A percentile compares a stretch with the other conserved stretches of the same genome.
Conservation (phyloP, 2,329 filamentous ascomycete species). For the Botryosphaeria agaves region DNA sequence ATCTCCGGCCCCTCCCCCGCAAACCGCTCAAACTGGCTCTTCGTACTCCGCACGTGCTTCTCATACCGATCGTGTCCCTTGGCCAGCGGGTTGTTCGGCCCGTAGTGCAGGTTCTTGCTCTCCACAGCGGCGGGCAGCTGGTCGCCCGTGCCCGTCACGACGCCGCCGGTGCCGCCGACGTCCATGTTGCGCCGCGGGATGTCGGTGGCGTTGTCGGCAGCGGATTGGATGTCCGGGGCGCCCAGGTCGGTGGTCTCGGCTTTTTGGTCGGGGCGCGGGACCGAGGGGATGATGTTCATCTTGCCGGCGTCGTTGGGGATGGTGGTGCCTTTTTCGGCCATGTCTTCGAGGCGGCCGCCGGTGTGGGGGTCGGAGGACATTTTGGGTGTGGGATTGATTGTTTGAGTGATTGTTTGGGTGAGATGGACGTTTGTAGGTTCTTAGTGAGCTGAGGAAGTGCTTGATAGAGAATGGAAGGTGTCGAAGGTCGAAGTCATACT, state of each 20-base stretch:
- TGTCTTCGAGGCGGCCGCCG: slow-evolving; percentile 18
- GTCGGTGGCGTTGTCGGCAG: slow-evolving; percentile 30
- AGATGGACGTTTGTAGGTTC: no score
- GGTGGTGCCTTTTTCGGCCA: slow-evolving; percentile 16
- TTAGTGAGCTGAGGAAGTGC: no score
- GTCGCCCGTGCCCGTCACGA: slow-evolving; percentile 17
- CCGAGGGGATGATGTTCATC: slow-evolving; percentile 28
- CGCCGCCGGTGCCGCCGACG: slow-evolving; percentile 15
- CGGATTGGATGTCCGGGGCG: slow-evolving; percentile 18
- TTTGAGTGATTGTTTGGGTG: background rate
- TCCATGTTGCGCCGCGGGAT: slow-evolving; percentile 21
- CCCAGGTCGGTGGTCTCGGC: slow-evolving; percentile 15
- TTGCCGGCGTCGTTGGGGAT: slow-evolving; percentile 30
- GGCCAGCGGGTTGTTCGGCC: slow-evolving; percentile 15
- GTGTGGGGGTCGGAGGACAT: background rate
- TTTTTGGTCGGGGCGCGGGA: slow-evolving; percentile 28
- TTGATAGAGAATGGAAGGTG: no score
- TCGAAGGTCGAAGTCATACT: no score
- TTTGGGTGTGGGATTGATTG: background rate
- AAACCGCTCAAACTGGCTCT: slow-evolving; percentile 19
- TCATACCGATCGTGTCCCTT: slow-evolving; percentile 20
- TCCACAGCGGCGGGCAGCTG: slow-evolving; percentile 17
- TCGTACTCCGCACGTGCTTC: slow-evolving; percentile 21
- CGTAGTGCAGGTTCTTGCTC: slow-evolving; percentile 19
- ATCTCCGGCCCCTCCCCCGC: slow-evolving; percentile 18